These are phyloP conservation scores for Solanum sitiens DNA, from an alignment of 257 asterid genomes.

Conservation along the genomic window DNA sequence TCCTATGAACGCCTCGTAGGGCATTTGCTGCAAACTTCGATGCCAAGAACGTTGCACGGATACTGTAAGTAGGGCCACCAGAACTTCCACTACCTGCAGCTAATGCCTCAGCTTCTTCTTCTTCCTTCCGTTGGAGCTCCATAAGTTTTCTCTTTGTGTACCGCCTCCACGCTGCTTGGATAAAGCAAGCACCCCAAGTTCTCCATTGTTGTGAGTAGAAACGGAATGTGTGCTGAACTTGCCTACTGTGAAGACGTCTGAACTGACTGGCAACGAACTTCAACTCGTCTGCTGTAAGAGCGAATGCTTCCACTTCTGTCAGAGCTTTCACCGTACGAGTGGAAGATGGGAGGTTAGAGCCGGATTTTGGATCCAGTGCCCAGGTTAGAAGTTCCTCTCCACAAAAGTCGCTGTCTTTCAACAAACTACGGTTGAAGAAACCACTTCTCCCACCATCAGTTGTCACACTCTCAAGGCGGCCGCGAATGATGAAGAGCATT, in stretches of 20 bases:
- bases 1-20: slow-evolving; percentile 77
- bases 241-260: slow-evolving; percentile 92
- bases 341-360: slow-evolving; percentile 83
- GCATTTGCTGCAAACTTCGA: slow-evolving; percentile 82
- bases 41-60: slow-evolving; percentile 82
- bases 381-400: slow-evolving; percentile 98
- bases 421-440: slow-evolving; percentile 78
- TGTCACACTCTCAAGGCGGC: slow-evolving; percentile 93
- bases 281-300: slow-evolving; percentile 76
- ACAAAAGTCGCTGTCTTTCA: slow-evolving; percentile 87
- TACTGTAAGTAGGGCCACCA: slow-evolving; percentile 50
- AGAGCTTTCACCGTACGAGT: slow-evolving; percentile 88
- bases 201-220: slow-evolving; percentile 99
- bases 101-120: slow-evolving; percentile 35
- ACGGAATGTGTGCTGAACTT: slow-evolving; percentile 98
- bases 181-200: slow-evolving; percentile 96
- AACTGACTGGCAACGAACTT: slow-evolving; percentile 94
- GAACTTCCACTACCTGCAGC: slow-evolving; percentile 30
- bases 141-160: slow-evolving; percentile 65
- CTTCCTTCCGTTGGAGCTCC: slow-evolving; percentile 66
- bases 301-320: slow-evolving; percentile 85
- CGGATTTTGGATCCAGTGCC: slow-evolving; percentile 94
- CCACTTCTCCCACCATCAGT: slow-evolving; percentile 99
- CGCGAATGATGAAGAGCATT: slow-evolving; percentile 96
- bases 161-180: slow-evolving; percentile 97